Evolutionary conservation across 2,329 filamentous ascomycete genomes (phyloP).

Genomic region (Polytolypa hystricis): DNA sequence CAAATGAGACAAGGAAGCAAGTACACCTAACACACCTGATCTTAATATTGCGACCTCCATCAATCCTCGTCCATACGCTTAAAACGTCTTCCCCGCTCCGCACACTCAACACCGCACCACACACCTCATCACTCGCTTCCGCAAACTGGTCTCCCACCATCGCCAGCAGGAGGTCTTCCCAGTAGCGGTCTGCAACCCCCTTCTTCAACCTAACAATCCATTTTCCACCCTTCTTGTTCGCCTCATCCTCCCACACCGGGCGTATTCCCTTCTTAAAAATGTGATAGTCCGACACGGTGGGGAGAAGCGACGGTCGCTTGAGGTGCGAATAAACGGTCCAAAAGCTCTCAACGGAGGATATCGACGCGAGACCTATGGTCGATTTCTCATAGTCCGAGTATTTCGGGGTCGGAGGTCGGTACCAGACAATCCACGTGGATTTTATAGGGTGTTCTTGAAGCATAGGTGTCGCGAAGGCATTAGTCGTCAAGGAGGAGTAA

Average conservation of each 20-base stretch:
- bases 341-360: conserved; percentile 78
- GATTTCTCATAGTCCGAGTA: conserved; percentile 98
- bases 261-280: conserved; percentile 94
- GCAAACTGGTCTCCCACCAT: conserved; percentile 90
- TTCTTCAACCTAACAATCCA: conserved; percentile 97
- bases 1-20: background rate
- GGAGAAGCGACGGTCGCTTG: conserved; percentile 75
- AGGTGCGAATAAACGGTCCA: conserved; percentile 82
- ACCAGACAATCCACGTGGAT: conserved; percentile 94
- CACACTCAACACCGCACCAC: conserved; percentile 86
- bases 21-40: conserved; percentile 59
- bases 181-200: conserved; percentile 90
- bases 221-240: conserved; percentile 92
- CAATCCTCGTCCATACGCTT: conserved; percentile 93
- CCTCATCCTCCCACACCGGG: conserved; percentile 96
- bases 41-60: conserved; percentile 87
- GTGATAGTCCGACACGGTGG: conserved; percentile 93
- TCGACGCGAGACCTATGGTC: conserved; percentile 71
- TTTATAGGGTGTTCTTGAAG: conserved; percentile 52
- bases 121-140: conserved; percentile 87
- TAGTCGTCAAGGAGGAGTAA: conserved; percentile 29
- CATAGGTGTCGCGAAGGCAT: conserved; percentile 16
- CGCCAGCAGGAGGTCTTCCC: conserved; percentile 85
- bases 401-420: conserved; percentile 90
- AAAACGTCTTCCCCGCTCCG: conserved; percentile 93